Evolutionary conservation across 768 basidiomycete genomes (phyloP).

Genomic region (Cyclocybe cylindracea): DNA sequence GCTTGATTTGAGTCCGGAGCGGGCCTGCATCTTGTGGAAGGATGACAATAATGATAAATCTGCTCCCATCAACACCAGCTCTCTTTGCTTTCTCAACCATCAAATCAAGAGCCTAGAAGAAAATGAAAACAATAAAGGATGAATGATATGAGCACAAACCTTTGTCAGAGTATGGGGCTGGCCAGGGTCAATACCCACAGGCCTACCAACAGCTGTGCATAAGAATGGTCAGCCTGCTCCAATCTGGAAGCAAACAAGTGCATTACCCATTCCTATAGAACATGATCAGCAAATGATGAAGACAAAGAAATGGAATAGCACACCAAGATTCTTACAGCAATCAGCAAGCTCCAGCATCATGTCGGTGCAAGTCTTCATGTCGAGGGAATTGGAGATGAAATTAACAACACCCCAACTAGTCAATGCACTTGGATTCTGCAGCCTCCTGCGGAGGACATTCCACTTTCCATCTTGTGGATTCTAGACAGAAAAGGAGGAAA

Average conservation of each 20-base stretch:
- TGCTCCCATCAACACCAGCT: neutral
- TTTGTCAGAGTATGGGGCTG: too few species aligned
- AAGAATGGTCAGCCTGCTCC: too few species aligned
- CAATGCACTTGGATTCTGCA: conserved; percentile 6
- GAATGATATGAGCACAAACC: too few species aligned
- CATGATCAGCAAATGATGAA: neutral
- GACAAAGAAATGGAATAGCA: neutral
- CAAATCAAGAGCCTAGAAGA: neutral
- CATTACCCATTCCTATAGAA: conserved; percentile 16
- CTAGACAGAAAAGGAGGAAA: neutral
- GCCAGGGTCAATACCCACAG: too few species aligned
- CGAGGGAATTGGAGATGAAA: neutral
- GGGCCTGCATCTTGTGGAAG: conserved; percentile 50
- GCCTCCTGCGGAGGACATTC: conserved; percentile 17
- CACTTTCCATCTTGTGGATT: conserved; percentile 14
- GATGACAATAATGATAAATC: conserved; percentile 24
- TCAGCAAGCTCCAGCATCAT: conserved; percentile 1
- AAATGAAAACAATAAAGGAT: neutral
- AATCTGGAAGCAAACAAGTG: too few species aligned
- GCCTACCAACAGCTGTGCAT: too few species aligned
- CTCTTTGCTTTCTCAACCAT: neutral
- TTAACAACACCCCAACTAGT: conserved; percentile 18
- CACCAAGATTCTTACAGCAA: conserved; percentile 18
- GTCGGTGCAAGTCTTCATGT: neutral
- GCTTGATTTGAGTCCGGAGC: conserved; percentile 48